These are phyloP conservation scores for Thermothielavioides terrestris DNA, from an alignment of 495 filamentous ascomycete genomes.

Conservation along the genomic window DNA sequence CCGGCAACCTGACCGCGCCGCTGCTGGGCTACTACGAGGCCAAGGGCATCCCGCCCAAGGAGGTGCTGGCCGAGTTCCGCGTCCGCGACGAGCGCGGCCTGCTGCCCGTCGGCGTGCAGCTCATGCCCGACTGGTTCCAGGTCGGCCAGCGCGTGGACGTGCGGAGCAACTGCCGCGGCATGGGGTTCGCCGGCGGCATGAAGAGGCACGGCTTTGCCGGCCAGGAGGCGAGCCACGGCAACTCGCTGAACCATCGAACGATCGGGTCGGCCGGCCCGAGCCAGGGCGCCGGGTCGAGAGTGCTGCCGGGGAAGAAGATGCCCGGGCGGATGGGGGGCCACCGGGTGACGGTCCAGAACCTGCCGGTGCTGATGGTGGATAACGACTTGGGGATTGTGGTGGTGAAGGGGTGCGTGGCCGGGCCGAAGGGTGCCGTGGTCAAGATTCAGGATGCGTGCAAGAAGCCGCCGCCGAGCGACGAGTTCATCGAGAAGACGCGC, in stretches of 20 bases:
- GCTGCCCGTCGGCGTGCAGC: conserved; percentile 58
- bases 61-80: conserved; percentile 74
- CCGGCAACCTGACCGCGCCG: conserved; percentile 67
- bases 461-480: conserved; percentile 67
- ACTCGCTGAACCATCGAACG: conserved; percentile 80
- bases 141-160: conserved; percentile 88
- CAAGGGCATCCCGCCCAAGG: conserved; percentile 70
- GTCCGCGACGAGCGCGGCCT: conserved; percentile 70
- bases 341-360: conserved; percentile 77
- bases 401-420: conserved; percentile 74
- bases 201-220: conserved; percentile 83
- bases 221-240: conserved; percentile 89
- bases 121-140: conserved; percentile 78
- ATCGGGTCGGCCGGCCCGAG: conserved; percentile 80
- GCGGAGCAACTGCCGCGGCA: conserved; percentile 66
- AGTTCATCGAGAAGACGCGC: conserved; percentile 31
- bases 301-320: conserved; percentile 96
- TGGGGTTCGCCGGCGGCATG: conserved; percentile 95
- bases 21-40: conserved; percentile 77
- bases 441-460: conserved; percentile 86
- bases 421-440: conserved; percentile 75
- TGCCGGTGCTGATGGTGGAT: conserved; percentile 82
- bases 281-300: conserved; percentile 86
- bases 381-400: conserved; percentile 76
- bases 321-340: conserved; percentile 87